Evolutionary conservation across 257 asterid genomes (phyloP).

Genomic region (Nicotiana sylvestris): DNA sequence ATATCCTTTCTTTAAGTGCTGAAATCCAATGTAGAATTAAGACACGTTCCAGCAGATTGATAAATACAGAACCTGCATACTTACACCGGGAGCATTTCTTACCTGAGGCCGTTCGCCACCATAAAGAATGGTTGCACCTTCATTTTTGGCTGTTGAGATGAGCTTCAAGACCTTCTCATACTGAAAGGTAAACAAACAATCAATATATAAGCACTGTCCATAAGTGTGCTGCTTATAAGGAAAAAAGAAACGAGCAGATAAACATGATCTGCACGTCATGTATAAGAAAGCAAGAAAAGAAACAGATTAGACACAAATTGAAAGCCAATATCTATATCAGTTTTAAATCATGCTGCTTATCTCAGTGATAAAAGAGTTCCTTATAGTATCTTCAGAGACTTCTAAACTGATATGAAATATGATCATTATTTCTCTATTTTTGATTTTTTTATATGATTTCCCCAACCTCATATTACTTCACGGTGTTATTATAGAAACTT

Average conservation of each 20-base stretch:
- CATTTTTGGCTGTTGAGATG: constrained; percentile 71
- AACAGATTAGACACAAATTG: neutral
- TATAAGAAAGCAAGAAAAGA: constrained; percentile 6
- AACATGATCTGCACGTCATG: neutral
- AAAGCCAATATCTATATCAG: neutral
- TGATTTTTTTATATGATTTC: neutral
- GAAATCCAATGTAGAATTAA: constrained; percentile 22
- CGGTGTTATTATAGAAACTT: neutral
- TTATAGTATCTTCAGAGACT: neutral
- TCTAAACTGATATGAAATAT: neutral
- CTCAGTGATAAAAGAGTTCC: neutral
- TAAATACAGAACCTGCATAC: constrained; percentile 1
- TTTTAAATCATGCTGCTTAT: neutral
- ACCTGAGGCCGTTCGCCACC: constrained; percentile 90
- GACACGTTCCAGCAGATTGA: neutral
- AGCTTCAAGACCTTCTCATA: constrained; percentile 65
- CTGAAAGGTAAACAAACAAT: constrained; percentile 35
- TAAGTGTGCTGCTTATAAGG: neutral
- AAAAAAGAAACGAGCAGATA: neutral
- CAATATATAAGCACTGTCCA: neutral
- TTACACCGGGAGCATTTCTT: constrained; percentile 10
- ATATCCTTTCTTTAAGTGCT: constrained; percentile 87
- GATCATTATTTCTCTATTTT: neutral
- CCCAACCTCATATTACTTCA: neutral
- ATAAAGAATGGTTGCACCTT: constrained; percentile 78